Conservation (phyloP, 768 basidiomycete species). For the Trametes maxima region DNA sequence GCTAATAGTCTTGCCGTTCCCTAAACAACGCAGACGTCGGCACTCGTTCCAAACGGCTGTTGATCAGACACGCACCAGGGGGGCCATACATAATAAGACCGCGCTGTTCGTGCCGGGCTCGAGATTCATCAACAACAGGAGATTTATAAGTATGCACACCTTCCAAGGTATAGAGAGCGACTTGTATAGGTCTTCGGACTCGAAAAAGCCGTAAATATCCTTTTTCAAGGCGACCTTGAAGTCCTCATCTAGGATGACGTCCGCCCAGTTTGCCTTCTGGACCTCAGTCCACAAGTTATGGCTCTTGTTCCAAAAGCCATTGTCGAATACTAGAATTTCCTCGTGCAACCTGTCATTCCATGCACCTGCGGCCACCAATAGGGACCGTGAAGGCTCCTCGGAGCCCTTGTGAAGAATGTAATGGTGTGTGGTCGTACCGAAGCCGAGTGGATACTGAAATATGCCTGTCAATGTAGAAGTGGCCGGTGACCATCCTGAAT, state of each 20-base stretch:
- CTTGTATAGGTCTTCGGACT: constrained; percentile 73
- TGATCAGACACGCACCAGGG: constrained; percentile 49
- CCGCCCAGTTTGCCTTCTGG: constrained; percentile 65
- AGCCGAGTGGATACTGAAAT: constrained; percentile 34
- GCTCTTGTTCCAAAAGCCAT: constrained; percentile 69
- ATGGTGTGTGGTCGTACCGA: constrained; percentile 33
- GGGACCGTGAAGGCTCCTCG: constrained; percentile 50
- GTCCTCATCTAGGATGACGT: constrained; percentile 68
- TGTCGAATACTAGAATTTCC: constrained; percentile 79
- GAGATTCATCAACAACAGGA: not conserved
- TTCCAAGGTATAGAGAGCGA: constrained; percentile 83
- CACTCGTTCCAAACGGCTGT: not conserved
- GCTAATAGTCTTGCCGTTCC: constrained; percentile 85
- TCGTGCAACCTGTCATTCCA: constrained; percentile 58
- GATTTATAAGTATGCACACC: constrained; percentile 38
- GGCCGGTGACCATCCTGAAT: not conserved
- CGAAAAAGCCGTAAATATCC: constrained; percentile 80
- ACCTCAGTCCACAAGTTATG: constrained; percentile 54
- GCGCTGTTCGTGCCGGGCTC: constrained; percentile 45
- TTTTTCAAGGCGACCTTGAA: constrained; percentile 71
- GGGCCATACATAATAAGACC: constrained; percentile 84
- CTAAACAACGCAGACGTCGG: constrained; percentile 35
- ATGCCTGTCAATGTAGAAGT: not conserved
- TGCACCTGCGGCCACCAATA: constrained; percentile 56
- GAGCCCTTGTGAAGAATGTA: constrained; percentile 66